Evolutionary conservation across 2,329 filamentous ascomycete genomes (phyloP).

Genomic region (Fusarium sp.): DNA sequence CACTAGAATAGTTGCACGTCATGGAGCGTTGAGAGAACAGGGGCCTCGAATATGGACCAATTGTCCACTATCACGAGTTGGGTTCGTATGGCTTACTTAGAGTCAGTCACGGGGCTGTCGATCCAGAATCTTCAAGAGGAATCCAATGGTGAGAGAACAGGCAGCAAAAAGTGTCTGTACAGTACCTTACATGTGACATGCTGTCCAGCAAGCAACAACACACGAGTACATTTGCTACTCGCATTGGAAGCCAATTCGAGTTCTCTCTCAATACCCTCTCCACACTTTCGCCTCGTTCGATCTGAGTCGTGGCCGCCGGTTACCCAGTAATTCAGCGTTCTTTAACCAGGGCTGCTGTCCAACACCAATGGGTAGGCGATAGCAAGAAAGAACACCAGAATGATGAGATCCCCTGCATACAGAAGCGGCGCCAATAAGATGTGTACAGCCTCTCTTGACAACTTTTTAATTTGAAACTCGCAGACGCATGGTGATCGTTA

Average conservation of each 20-base stretch:
- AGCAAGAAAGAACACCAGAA: neutral
- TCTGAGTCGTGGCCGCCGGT: neutral
- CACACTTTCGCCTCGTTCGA: neutral
- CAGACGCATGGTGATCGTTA: neutral
- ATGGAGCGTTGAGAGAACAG: neutral
- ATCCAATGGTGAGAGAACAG: neutral
- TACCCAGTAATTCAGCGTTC: neutral
- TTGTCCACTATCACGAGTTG: neutral
- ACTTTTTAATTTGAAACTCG: neutral
- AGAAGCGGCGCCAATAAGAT: neutral
- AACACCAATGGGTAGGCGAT: neutral
- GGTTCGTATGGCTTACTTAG: neutral
- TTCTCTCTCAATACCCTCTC: neutral
- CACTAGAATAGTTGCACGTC: neutral
- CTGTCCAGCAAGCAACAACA: neutral
- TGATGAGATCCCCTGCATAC: neutral
- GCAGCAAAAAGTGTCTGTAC: neutral
- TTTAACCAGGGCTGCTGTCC: neutral
- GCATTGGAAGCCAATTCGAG: neutral
- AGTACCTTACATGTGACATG: neutral
- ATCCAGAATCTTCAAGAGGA: neutral
- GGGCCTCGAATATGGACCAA: neutral
- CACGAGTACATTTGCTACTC: neutral
- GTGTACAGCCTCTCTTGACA: neutral
- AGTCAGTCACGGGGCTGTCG: neutral